Evolutionary conservation across 2,329 filamentous ascomycete species (phyloP).

Genomic region (Colletotrichum theobromicola): DNA sequence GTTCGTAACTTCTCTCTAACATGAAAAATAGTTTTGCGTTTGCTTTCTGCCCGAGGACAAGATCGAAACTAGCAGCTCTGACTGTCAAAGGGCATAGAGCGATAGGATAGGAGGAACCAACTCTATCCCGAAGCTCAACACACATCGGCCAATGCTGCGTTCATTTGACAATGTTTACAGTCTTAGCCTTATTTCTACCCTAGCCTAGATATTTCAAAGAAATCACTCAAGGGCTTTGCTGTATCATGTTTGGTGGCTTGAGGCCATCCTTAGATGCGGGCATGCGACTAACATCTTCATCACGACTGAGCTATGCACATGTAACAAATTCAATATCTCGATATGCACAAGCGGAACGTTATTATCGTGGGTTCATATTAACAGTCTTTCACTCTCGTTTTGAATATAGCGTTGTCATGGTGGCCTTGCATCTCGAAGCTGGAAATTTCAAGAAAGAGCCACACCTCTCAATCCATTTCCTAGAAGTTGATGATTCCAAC

Average conservation of each 20-base stretch:
- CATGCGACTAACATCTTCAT: neutral
- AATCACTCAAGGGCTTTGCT: neutral
- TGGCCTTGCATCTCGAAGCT: neutral
- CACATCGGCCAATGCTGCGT: rapidly evolving
- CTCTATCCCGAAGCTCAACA: rapidly evolving
- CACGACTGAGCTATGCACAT: rapidly evolving
- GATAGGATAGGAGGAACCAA: neutral
- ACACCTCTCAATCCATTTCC: neutral
- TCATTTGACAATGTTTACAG: rapidly evolving
- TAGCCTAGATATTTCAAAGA: neutral
- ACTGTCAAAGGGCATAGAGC: neutral
- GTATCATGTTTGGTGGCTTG: neutral
- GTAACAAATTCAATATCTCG: neutral
- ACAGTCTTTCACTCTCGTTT: neutral
- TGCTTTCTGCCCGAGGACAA: neutral
- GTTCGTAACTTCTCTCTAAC: neutral
- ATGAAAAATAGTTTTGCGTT: rapidly evolving
- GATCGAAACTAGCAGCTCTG: neutral
- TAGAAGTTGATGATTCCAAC: neutral
- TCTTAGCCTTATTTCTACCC: too few species aligned
- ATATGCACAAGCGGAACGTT: rapidly evolving
- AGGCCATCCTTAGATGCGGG: neutral
- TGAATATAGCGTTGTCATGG: neutral
- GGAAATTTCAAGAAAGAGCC: neutral
- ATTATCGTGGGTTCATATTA: rapidly evolving